These are phyloP conservation scores for Bombardia bombarda DNA, from an alignment of 495 filamentous ascomycete genomes.

Conservation along the genomic window DNA sequence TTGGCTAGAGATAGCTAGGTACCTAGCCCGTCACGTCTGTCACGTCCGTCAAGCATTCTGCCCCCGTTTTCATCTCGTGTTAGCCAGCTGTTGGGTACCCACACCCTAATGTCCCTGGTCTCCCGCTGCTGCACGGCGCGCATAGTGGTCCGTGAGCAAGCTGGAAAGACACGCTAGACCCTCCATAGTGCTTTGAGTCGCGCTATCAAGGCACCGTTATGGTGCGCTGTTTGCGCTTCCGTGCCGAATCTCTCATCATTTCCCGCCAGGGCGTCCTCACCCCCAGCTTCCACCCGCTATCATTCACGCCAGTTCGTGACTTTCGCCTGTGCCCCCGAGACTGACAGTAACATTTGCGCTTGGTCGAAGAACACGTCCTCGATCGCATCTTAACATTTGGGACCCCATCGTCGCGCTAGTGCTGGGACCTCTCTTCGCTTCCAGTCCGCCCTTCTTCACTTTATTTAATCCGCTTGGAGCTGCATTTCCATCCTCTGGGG, in stretches of 20 bases:
- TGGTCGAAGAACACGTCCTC: constrained; percentile 7
- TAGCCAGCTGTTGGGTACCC: too few species aligned
- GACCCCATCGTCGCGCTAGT: constrained; percentile 13
- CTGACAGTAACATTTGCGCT: constrained; percentile 23
- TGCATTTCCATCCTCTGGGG: too few species aligned
- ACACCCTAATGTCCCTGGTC: too few species aligned
- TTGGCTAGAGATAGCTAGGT: too few species aligned
- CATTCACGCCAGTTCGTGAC: too few species aligned
- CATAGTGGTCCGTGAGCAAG: constrained; percentile 19
- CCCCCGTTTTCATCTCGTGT: too few species aligned
- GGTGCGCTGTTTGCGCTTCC: too few species aligned
- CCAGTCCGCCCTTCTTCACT: not conserved
- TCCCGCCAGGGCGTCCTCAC: constrained; percentile 8
- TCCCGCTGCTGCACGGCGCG: not conserved
- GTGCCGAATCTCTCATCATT: constrained; percentile 3
- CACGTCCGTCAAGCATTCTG: too few species aligned
- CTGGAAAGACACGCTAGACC: constrained; percentile 15
- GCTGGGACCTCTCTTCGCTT: not conserved
- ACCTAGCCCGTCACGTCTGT: too few species aligned
- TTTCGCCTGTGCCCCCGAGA: constrained; percentile 2
- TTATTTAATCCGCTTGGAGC: too few species aligned
- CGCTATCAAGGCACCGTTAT: constrained; percentile 18
- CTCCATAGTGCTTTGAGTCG: constrained; percentile 9
- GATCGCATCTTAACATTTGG: constrained; percentile 1
- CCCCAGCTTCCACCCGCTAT: too few species aligned